Base-by-base conservation (phyloP, 1,284 basidiomycete species). In the Heliocybe sulcata region DNA sequence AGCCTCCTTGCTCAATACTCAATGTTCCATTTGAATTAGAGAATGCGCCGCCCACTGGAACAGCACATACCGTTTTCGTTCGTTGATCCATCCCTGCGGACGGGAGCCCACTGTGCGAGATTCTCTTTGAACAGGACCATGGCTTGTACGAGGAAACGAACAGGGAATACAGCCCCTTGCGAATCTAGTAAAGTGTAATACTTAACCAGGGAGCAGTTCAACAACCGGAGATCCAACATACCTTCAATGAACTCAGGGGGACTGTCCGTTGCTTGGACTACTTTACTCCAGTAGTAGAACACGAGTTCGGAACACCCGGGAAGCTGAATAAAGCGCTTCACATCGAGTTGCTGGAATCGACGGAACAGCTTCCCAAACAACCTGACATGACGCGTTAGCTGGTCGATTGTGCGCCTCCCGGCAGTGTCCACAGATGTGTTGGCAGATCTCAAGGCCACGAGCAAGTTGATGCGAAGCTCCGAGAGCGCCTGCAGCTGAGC, bases 51-150 rank as follows among this genome's bases (percentile, higher is more conserved):
- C 51, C 33, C 51, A 45, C 11, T 20, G n/a, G 14, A 45, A 25
- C 56, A 47, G 2, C n/a, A 54, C 73, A n/a, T 64, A 87, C 88
- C 77, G 58, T 79, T 78, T 58, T 76, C 73, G 55, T 83, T 86
- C n/a, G 71, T 65, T 6, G 75, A 73, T 2, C 84, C 84, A 57
- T 81, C 77, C 61, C 81, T 82, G 54, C 80, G 76, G 22, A 73
- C 68, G 2, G 83, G 80, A 1, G 83, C 78, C 87, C 87, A 91
- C 64, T 85, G 85, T 19, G 81, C 76, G 20, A 91, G 74, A 58
- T 81, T 88, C 56, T 94, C 92, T 65, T 91, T 93, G 75, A 95
- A 94, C 2, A 96, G 71, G 1, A 90, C 83, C 82, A 96, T 86
- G 0, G 88, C 90, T 60, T 94, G 87, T 0, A 95, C 86, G 54